Base-by-base conservation (phyloP, 192 early-diverging fungal species). In the Dimargaris cristalligena region DNA sequence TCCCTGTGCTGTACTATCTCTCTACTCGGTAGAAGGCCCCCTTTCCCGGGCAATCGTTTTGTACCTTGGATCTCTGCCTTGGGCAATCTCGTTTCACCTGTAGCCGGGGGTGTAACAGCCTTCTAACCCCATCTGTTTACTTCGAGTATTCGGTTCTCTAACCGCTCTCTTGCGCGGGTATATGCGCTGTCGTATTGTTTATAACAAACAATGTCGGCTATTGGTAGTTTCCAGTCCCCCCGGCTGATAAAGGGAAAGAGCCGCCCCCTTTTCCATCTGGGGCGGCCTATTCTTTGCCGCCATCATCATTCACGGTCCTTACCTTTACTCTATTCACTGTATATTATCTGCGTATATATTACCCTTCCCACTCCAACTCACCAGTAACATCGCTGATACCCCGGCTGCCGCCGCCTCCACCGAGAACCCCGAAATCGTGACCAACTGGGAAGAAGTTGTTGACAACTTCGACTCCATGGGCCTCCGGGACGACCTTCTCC, bases 401-500 rank as follows among this genome's bases (percentile, higher is more conserved):
- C 54, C 29, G 31, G 32, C 29, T 14, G 23, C 54, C 23, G 54
- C 30, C 16, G 54, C 23, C 20, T 29, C 29, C 29, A 18, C 29
- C 20, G 29, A 56, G 34, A 32, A 29, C 13, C 14, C 31, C 23
- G 54, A 56, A 56, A 77, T 80, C 46, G 49, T 85, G 84, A 83
- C 93, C 78, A 97, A 92, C 87, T 94, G 83, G 82, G 88, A 90
- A 71, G 88, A 92, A 73, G 76, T 94, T 63, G 80, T 88, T 65
- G 91, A 93, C 65, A 88, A 82, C 78, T 97, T 97, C 66, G 93
- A 97, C 66, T 90, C 89, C 78, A 94, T 97, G 92, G 79, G 73
- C 70, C 82, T 97, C 59, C 81, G 84, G 59, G 76, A 84, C 52
- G 85, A 94, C 65, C 83, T 95, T 64, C 82, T 97, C 63, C 87